Evolutionary conservation across 2,329 filamentous ascomycete species (phyloP), one percentile per base, ranked within the genome.

Genomic region (Exophiala viscosa): DNA sequence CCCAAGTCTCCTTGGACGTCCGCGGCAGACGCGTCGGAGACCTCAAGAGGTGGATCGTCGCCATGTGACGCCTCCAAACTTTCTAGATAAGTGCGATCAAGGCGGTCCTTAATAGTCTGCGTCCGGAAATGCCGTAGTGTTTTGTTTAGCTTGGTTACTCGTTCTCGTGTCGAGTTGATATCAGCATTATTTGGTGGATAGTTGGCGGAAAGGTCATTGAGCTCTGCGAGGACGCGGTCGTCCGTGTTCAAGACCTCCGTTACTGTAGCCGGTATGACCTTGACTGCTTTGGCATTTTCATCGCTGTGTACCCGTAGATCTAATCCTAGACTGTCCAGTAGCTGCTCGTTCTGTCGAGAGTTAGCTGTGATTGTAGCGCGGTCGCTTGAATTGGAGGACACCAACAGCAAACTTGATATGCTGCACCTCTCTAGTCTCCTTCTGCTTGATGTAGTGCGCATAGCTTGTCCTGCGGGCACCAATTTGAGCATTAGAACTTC

Each of bases 41-140:
- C 31, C 5, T 45, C 36, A 13, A 47, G 10, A 32, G 18, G 13
- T 33, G 10, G 28, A 38, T 20, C 28, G 32, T 23, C 18, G 11
- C 33, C 33, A 18, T 15, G 32, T 3, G 45, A 15, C 2, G 9
- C 11, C 5, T 38, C 34, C 9, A 59, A 50, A 32, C 51, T 34
- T 40, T 58, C 48, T 13, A 62, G 54, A 36, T 61, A 47, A 51
- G 51, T 15, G 43, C 54, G 33, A 42, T 55, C 53, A n/a, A 62
- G 48, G n/a, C 49, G 50, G 40, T 58, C 47, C 38, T 57, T 54
- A 43, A 62, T 33, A 13, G 46, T 32, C 31, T 58, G 38, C 10
- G 44, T 32, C 1, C 51, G 54, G 18, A 57, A 58, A 42, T 54
- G 31, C 3, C 42, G 50, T 9, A 62, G 50, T 11, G 58, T 52